Conservation (phyloP, 352 stramenopile genomes). For the Phytopythium montanum region DNA sequence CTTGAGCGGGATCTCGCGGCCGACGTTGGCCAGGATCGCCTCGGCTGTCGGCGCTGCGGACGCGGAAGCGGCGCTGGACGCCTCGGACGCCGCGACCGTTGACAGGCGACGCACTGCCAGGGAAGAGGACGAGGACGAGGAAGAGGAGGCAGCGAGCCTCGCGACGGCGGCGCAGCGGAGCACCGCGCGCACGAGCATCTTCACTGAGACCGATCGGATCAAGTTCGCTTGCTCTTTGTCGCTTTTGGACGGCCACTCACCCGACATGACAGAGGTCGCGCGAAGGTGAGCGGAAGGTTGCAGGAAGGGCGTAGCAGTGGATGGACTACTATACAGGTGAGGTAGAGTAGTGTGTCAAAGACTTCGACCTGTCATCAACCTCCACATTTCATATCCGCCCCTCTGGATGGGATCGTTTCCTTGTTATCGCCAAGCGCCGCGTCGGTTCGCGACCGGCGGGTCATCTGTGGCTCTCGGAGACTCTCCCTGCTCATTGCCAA, state of each 20-base stretch:
- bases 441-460: background rate
- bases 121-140: too few species aligned
- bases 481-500: background rate
- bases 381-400: too few species aligned
- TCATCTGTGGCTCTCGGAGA: background rate
- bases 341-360: too few species aligned
- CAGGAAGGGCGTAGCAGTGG: too few species aligned
- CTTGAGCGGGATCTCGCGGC: slow-evolving; percentile 50
- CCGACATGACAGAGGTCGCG: slow-evolving; percentile 7
- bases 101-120: slow-evolving; percentile 12
- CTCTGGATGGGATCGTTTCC: background rate
- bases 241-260: background rate
- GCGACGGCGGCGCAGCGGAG: slow-evolving; percentile 20
- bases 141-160: background rate
- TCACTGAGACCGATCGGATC: background rate
- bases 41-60: slow-evolving; percentile 13
- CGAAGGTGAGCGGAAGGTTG: slow-evolving; percentile 13
- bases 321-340: too few species aligned
- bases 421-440: background rate
- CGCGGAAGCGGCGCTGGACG: background rate
- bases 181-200: slow-evolving; percentile 23
- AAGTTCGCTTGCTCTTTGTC: background rate
- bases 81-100: slow-evolving; percentile 1
- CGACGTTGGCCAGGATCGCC: slow-evolving; percentile 29
- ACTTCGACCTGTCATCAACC: too few species aligned